Percentiles rank a stretch among this genome's conserved stretches.
Evolutionary conservation across 176 grass and related monocot genomes (phyloP).

Genomic region (Oryza meyeriana): DNA sequence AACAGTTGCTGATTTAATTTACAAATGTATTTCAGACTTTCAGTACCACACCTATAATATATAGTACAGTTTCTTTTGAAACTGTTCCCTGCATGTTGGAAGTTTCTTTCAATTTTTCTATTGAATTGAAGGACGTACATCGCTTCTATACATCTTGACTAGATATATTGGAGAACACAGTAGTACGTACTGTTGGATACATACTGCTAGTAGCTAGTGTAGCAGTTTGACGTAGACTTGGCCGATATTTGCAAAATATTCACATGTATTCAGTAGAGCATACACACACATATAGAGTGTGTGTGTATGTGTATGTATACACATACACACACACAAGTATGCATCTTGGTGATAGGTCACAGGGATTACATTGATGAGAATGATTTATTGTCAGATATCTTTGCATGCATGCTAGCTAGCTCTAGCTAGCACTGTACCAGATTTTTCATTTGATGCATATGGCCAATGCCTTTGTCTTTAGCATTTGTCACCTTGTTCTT

Average conservation of each 20-base stretch:
- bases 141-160: background rate
- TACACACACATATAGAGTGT: background rate
- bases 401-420: slow-evolving; percentile 19
- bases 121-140: background rate
- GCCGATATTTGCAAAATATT: background rate
- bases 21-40: background rate
- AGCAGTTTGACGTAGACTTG: background rate
- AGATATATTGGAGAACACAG: background rate
- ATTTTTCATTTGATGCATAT: slow-evolving; percentile 36
- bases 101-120: background rate
- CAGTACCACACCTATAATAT: background rate
- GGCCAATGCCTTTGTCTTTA: slow-evolving; percentile 50
- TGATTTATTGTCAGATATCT: slow-evolving; percentile 45
- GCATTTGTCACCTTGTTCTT: slow-evolving; percentile 43
- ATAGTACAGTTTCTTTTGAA: background rate
- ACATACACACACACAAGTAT: background rate
- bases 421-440: slow-evolving; percentile 42
- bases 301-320: background rate
- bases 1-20: background rate
- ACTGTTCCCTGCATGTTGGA: background rate
- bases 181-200: background rate
- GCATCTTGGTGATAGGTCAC: background rate
- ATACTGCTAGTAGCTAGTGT: background rate
- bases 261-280: background rate
- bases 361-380: slow-evolving; percentile 49